Evolutionary conservation across 768 basidiomycete genomes (phyloP), one percentile per base, ranked within the genome.

Genomic region (Fomitopsis serialis): DNA sequence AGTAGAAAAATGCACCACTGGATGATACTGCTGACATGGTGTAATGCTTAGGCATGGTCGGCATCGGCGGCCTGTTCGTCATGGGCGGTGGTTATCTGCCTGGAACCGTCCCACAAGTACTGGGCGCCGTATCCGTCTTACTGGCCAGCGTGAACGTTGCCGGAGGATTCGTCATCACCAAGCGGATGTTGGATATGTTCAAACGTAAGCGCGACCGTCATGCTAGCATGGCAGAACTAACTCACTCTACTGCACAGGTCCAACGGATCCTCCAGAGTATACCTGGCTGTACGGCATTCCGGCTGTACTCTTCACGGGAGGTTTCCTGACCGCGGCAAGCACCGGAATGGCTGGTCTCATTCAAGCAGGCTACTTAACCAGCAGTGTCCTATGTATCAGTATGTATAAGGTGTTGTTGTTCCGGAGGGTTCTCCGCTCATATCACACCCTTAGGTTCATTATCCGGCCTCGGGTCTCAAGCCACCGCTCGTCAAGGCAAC

Each of bases 181-280:
- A 92, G 68, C 84, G 91, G 42, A 94, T 94, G 92, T 73, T 94
- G 55, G 89, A 93, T 63, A 91, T 94, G 86, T 94, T 94, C 69
- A 89, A 88, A 71, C 84, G 92, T 87, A 66, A 57, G 77, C 57
- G 49, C 9, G 23, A 29, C 15, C 49, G 17, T 19, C 43, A 23
- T 45, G 25, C 3, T 49, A 25, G 2, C 12, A 1, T 32, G 25
- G 15, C 13, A 29, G 48, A 12, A 19, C 50, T 35, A 17, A 37
- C 29, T 29, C 17, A 52, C 17, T 25, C 55, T n/a, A 25, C 32
- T 52, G 9, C 53, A 25, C 59, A 89, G 86, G 87, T 32, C 83
- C 84, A 13, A 84, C 81, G 48, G 92, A 94, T 68, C 92, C 92
- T 9, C 89, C 92, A 4, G 92, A 94, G 64, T 92, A 92, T 68